These are phyloP conservation scores for Phaseolus coccineus DNA, from an alignment of 331 rosid genomes.

Conservation along the genomic window DNA sequence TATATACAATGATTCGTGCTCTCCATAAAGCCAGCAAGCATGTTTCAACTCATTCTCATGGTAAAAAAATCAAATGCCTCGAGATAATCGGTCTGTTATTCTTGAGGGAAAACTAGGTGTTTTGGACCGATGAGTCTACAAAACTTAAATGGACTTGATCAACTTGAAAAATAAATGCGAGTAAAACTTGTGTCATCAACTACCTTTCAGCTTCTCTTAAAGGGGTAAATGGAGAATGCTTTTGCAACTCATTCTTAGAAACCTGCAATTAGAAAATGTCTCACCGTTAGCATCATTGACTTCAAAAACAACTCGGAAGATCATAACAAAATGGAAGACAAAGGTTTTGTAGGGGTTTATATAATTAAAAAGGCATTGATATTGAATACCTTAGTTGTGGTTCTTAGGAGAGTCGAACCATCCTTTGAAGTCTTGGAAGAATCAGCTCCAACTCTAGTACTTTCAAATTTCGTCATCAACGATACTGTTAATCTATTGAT, in stretches of 20 bases:
- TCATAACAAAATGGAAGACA: conserved; percentile 5
- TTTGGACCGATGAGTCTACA: conserved; percentile 2
- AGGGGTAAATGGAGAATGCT: conserved; percentile 68
- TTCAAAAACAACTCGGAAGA: conserved; percentile 35
- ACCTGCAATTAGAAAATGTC: conserved; percentile 50
- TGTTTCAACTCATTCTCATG: background rate
- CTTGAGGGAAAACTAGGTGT: conserved; percentile 44
- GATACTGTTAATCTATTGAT: conserved; percentile 73
- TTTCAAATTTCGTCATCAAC: conserved; percentile 75
- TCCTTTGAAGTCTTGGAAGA: conserved; percentile 73
- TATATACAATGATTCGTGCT: background rate
- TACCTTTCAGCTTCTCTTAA: conserved; percentile 75
- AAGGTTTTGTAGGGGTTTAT: background rate
- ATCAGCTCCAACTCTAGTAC: conserved; percentile 63
- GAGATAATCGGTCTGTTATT: background rate
- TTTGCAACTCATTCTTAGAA: conserved; percentile 51
- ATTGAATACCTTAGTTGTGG: conserved; percentile 65
- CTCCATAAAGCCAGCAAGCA: background rate
- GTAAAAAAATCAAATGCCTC: background rate
- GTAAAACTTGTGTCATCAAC: background rate
- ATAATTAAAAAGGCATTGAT: background rate
- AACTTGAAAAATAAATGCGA: background rate
- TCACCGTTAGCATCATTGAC: conserved; percentile 27
- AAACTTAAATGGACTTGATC: background rate
- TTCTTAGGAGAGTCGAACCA: conserved; percentile 64